Evolutionary conservation across 805 yeast genomes (phyloP), one percentile per base, ranked within the genome.

Genomic region (Spathaspora arborariae): DNA sequence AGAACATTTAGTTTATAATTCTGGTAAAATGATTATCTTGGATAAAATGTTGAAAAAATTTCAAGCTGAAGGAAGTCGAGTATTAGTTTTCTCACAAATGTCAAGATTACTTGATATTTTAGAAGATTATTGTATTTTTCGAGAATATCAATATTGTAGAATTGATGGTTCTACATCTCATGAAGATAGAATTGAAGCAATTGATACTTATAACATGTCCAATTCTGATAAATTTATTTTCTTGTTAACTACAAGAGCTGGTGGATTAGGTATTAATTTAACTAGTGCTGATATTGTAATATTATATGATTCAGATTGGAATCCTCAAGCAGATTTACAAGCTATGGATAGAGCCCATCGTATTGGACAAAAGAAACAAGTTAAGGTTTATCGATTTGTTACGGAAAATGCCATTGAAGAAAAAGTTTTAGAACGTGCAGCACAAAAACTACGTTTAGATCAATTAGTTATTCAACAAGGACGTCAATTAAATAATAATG

Each of bases 311-410:
- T 86, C 96, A 0, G 98, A 91, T 68, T 91, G 98, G 98, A 91
- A 91, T 60, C 98, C 98, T 1, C 98, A 91, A 62, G 97, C 97
- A 0, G 98, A 91, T 73, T 74, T 91, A 57, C 98, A 91, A 68
- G 97, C 97, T 1, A 91, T 91, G 98, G 98, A 92, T 64, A 79
- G 98, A 61, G 98, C 97, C 1, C 98, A 91, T 62, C 82, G 98
- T 73, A 91, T 91, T 61, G 98, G 98, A 16, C 98, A 91, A 64
- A 92, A 88, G 63, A 92, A 92, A 60, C 99, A 92, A 69, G 99
- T 92, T 7, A 79, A 83, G 56, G 98, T 92, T 16, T 92, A 79
- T 63, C 74, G 99, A 54, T 88, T 92, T 68, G 96, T 92, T 21
- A 92, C 97, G 2, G 98, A 92, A 60, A 82, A 88, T 67, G 96